Percentiles rank a stretch among this genome's conserved stretches.
phyloP scores from a whole-genome alignment of 2,329 filamentous ascomycete genomes.

The Keithomyces neogunnii region DNA sequence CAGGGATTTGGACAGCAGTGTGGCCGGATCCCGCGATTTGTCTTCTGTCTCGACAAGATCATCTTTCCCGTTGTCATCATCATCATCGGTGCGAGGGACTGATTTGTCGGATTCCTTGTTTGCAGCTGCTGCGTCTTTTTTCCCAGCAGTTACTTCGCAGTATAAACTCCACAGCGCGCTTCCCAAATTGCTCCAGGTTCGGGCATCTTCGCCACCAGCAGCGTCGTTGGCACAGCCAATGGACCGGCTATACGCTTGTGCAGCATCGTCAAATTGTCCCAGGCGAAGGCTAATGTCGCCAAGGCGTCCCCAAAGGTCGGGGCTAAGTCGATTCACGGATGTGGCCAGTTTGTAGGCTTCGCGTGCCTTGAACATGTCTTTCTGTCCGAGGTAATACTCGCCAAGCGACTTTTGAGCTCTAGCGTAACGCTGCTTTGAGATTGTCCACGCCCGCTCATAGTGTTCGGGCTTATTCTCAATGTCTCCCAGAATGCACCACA shows the following conservation, averaged over 20 bases:
- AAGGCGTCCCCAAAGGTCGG: slow-evolving; percentile 79
- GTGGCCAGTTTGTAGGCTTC: slow-evolving; percentile 74
- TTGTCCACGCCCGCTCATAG: slow-evolving; percentile 81
- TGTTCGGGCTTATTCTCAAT: slow-evolving; percentile 65
- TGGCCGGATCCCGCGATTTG: slow-evolving; percentile 41
- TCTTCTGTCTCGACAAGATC: slow-evolving; percentile 10
- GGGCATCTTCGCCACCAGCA: slow-evolving; percentile 78
- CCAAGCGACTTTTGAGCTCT: slow-evolving; percentile 83
- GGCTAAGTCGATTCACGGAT: slow-evolving; percentile 69
- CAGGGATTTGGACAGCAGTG: slow-evolving; percentile 65
- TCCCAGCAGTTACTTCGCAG: slow-evolving; percentile 38
- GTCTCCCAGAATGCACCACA: slow-evolving; percentile 92
- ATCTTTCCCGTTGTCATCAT: slow-evolving; percentile 18
- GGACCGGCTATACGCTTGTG: slow-evolving; percentile 73
- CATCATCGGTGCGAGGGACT: slow-evolving; percentile 10
- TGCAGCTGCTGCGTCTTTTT: slow-evolving; percentile 19
- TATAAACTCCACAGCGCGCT: slow-evolving; percentile 69
- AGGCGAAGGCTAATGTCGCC: slow-evolving; percentile 82
- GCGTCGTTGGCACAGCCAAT: slow-evolving; percentile 54
- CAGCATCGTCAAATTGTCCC: slow-evolving; percentile 66
- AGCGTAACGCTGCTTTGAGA: slow-evolving; percentile 73
- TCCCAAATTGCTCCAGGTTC: slow-evolving; percentile 92
- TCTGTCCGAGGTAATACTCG: slow-evolving; percentile 61
- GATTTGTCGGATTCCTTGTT: slow-evolving; percentile 11
- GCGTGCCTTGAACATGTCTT: slow-evolving; percentile 60